Conservation (phyloP, 768 basidiomycete species). For the Pulveroboletus frians region DNA sequence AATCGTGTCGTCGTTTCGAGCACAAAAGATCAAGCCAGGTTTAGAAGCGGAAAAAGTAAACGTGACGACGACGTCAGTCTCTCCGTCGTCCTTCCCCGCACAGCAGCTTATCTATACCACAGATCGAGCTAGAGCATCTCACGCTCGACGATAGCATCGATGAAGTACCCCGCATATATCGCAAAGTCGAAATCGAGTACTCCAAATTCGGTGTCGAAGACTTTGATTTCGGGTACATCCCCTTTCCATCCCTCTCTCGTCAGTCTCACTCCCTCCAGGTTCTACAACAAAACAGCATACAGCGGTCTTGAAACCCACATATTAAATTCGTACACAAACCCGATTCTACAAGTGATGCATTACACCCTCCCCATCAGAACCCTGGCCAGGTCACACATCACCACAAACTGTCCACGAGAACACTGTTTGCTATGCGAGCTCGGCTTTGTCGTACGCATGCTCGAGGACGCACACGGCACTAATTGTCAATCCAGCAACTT, state of each 20-base stretch:
- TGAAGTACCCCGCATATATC: constrained; percentile 75
- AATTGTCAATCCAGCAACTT: constrained; percentile 98
- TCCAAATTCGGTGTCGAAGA: constrained; percentile 98
- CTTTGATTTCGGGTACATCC: constrained; percentile 88
- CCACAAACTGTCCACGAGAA: constrained; percentile 80
- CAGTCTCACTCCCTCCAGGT: constrained; percentile 41
- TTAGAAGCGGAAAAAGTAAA: constrained; percentile 74
- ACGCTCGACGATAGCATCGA: constrained; percentile 48
- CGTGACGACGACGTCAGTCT: constrained; percentile 38
- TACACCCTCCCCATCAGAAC: constrained; percentile 72
- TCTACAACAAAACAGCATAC: constrained; percentile 86
- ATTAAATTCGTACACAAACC: constrained; percentile 93
- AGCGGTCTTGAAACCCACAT: constrained; percentile 97
- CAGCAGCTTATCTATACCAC: constrained; percentile 5
- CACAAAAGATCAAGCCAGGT: constrained; percentile 62
- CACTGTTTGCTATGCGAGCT: constrained; percentile 94
- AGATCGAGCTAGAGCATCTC: constrained; percentile 53
- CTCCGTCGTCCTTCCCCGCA: neutral
- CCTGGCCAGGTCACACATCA: constrained; percentile 88
- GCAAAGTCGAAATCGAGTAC: constrained; percentile 95
- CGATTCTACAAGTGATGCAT: constrained; percentile 85
- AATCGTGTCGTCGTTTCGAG: constrained; percentile 58
- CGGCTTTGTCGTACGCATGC: constrained; percentile 91
- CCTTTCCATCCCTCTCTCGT: neutral
- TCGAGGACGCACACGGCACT: constrained; percentile 88